These are phyloP conservation scores for Neofusicoccum kwambonambiense DNA, from an alignment of 2,329 filamentous ascomycete species.

Conservation along the genomic window DNA sequence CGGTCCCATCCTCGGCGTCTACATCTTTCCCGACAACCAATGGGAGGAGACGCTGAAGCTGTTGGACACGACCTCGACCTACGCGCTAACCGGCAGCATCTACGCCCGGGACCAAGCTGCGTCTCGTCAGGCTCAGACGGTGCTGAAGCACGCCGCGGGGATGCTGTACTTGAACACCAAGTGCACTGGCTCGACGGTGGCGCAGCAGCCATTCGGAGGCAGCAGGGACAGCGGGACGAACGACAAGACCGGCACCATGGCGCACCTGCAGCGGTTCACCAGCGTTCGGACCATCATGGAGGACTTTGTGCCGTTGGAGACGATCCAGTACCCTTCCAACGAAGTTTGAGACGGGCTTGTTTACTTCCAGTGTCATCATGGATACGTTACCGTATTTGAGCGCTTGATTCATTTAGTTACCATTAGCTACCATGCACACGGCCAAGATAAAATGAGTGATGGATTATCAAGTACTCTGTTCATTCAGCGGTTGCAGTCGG, in stretches of 20 bases:
- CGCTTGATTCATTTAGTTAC: too few relatives aligned
- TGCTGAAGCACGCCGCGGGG: slow-evolving; percentile 68
- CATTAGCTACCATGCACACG: too few relatives aligned
- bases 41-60: slow-evolving; percentile 49
- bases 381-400: too few relatives aligned
- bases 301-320: slow-evolving; percentile 48
- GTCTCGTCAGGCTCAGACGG: slow-evolving; percentile 67
- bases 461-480: too few relatives aligned
- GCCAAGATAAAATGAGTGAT: too few relatives aligned
- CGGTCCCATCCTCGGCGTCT: slow-evolving; percentile 70
- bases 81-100: slow-evolving; percentile 73
- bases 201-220: slow-evolving; percentile 53
- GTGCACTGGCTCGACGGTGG: slow-evolving; percentile 55
- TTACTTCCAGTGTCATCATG: too few relatives aligned
- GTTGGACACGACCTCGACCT: slow-evolving; percentile 71
- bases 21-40: slow-evolving; percentile 70
- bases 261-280: slow-evolving; percentile 52
- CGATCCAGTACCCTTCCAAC: slow-evolving; percentile 55
- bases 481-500: too few relatives aligned
- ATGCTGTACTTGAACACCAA: slow-evolving; percentile 90
- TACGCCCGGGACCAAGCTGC: slow-evolving; percentile 69
- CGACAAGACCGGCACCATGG: slow-evolving; percentile 58
- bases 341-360: slow-evolving; percentile 24
- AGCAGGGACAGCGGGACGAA: slow-evolving; percentile 58
- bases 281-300: slow-evolving; percentile 58